A percentile compares a stretch with the other conserved stretches of the same genome.
Conservation (phyloP, 2,329 filamentous ascomycete species). For the Trichothecium roseum region DNA sequence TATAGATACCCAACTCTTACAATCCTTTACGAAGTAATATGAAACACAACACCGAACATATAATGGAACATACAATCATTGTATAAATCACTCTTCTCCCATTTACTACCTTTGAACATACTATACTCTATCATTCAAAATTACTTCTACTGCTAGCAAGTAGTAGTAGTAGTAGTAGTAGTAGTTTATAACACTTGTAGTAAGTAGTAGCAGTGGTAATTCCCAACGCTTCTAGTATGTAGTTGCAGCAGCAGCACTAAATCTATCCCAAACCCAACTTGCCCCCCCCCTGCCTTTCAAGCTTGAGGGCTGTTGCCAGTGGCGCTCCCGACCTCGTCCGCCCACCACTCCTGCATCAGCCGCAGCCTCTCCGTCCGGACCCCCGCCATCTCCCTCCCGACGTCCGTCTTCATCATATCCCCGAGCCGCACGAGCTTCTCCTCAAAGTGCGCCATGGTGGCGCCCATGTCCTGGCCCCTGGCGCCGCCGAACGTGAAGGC, state of each 20-base stretch:
- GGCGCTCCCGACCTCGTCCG: conserved; percentile 36
- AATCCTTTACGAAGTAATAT: conserved; percentile 7
- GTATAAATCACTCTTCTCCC: no score
- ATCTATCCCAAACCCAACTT: no score
- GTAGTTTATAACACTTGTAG: no score
- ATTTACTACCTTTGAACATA: no score
- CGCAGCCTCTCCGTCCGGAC: conserved; percentile 42
- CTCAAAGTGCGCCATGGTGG: conserved; percentile 64
- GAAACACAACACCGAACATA: conserved; percentile 4
- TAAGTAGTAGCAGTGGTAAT: no score
- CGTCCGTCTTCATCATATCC: conserved; percentile 53
- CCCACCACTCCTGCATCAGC: conserved; percentile 48
- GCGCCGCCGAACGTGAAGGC: conserved; percentile 56
- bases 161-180: no score
- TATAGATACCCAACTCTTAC: background rate
- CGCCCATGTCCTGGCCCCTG: conserved; percentile 45
- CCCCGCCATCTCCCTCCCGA: conserved; percentile 40
- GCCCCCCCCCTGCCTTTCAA: no score
- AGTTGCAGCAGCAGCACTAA: no score
- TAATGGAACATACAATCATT: background rate
- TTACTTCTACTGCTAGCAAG: no score
- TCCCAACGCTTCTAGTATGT: no score
- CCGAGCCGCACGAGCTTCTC: conserved; percentile 62
- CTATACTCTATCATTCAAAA: no score
- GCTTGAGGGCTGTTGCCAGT: no score